Evolutionary conservation across 2,329 filamentous ascomycete species (phyloP), one percentile per base, ranked within the genome.

Genomic region (Epichloe scottii): DNA sequence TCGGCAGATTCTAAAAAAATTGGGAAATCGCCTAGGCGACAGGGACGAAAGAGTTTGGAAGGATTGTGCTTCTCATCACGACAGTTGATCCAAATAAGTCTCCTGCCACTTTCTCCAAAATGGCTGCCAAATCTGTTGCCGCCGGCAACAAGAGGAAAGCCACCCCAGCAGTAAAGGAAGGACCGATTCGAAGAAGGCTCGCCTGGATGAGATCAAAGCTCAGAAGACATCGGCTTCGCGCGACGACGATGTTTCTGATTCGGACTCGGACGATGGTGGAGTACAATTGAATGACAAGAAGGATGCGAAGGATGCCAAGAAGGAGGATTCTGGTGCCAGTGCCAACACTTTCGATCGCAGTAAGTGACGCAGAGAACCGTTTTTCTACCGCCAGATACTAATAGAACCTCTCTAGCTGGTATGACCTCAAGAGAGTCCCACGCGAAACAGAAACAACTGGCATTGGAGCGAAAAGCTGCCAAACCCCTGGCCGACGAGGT

Each of bases 401-500:
- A 53, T 15, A 39, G 34, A 11, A n/a, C 3, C 30, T 19, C n/a
- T 11, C 15, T 15, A 50, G 53, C 48, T 21, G 50, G 54, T 21
- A 6, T 56, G 43, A 87, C 76, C 53, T 88, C 87, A 8, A 84
- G 84, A 63, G 93, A 98, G 75, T 83, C 89, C 21, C 93, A 97
- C 67, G 82, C 84, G 47, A 95, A 95, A 68, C 93, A 98, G 71
- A 95, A 91, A 69, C 85, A 85, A 56, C 75, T 96, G 48, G 85
- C 82, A 23, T 85, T 83, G 62, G 91, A 97, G 66, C 87, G 94
- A 59, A 96, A 90, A 74, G 84, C 87, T 38, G 84, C 87, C 42
- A 97, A 96, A 71, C 93, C 93, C 23, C 84, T 97, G 58, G 89
- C 91, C 63, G 90, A 97, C 66, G 81, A 87, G 62, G 83, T 97